Evolutionary conservation across 225 moss, liverwort and hornwort genomes (phyloP).

Genomic region (Sphagnum tenellum): DNA sequence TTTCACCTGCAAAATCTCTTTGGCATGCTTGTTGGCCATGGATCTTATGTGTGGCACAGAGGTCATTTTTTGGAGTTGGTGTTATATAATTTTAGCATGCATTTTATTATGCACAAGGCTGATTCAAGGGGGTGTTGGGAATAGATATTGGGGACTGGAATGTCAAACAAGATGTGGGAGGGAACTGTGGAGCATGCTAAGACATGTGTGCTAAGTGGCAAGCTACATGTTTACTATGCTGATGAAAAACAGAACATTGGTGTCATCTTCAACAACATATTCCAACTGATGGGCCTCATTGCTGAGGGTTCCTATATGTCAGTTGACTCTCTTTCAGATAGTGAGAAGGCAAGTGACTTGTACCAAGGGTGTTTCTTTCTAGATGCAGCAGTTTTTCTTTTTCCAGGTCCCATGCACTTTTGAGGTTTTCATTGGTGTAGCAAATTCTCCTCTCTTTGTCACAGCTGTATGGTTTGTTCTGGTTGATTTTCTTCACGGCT

Average conservation of each 20-base stretch:
- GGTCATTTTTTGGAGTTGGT: too few relatives aligned
- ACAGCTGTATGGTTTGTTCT: too few relatives aligned
- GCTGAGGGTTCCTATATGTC: conserved; percentile 50
- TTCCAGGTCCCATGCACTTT: too few relatives aligned
- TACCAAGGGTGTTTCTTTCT: too few relatives aligned
- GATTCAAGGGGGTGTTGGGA: neutral
- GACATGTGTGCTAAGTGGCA: conserved; percentile 42
- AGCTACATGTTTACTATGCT: conserved; percentile 43
- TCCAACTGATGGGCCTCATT: conserved; percentile 32
- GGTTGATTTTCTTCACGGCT: too few relatives aligned
- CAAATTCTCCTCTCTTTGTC: too few relatives aligned
- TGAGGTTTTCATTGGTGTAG: too few relatives aligned
- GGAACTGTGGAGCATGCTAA: conserved; percentile 49
- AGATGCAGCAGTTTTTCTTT: too few relatives aligned
- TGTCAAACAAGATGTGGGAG: conserved; percentile 57
- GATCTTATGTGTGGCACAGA: too few relatives aligned
- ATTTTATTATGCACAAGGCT: too few relatives aligned
- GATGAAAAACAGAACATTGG: conserved; percentile 49
- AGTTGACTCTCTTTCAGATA: conserved; percentile 42
- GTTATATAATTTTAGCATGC: too few relatives aligned
- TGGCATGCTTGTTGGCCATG: too few relatives aligned
- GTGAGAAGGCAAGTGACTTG: conserved; percentile 27
- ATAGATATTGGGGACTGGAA: conserved; percentile 40
- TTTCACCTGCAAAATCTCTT: neutral
- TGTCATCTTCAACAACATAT: conserved; percentile 38